Evolutionary conservation across 805 yeast species (phyloP), one percentile per base, ranked within the genome.

Genomic region (Starmerella apicola): DNA sequence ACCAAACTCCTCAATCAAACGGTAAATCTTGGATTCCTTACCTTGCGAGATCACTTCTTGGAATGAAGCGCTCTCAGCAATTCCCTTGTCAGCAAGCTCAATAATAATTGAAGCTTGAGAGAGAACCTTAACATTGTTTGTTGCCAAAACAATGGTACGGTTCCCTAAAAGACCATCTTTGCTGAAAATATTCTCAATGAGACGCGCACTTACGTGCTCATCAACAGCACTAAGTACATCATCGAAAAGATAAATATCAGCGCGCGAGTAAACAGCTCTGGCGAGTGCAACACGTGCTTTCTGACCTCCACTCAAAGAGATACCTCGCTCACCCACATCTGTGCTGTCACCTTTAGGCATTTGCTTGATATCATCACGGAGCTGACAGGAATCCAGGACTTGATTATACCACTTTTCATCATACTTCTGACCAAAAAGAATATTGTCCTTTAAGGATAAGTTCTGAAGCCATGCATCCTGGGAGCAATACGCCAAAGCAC

Each of bases 191-290:
- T 81, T 76, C 50, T 76, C 78, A 49, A 81, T 76, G 52, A 91
- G 66, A 55, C 84, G 94, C 49, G 74, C 76, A 10, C 95, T 88
- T 47, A 91, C 98, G 58, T 91, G 98, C 52, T 85, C 96, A 62
- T 91, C 98, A 31, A 91, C 98, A 21, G 98, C 98, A 57, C 94
- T 80, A 43, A 91, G 69, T 8, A 94, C 82, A 61, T 91, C 98
- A 59, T 91, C 98, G 46, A 91, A 63, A 30, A 91, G 63, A 57
- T 83, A 85, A 23, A 91, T 74, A 55, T 91, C 97, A 3, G 97
- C 93, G 49, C 97, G 71, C 10, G 95, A 73, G 57, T 91, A 91
- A 8, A 91, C 95, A 10, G 98, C 96, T 58, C 98, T 73, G 0
- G 98, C 98, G 38, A 91, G 70, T 1, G 94, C 78, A 27, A 91